These are phyloP conservation scores for Linum trigynum DNA, from an alignment of 345 rosid species.

Conservation along the genomic window DNA sequence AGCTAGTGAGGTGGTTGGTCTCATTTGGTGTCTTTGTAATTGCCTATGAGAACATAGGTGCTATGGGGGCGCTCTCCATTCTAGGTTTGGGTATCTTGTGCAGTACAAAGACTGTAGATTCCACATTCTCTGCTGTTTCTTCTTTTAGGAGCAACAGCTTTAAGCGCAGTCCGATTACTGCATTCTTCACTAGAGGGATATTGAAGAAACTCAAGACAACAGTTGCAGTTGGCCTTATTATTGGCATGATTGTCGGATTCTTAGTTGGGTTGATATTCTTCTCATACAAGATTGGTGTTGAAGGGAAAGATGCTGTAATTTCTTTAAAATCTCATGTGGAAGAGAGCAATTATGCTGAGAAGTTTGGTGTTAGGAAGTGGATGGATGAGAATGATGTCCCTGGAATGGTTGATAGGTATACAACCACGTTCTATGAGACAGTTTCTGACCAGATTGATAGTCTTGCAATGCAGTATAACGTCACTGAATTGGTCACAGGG, in stretches of 20 bases:
- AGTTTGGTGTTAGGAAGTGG: conserved; percentile 10
- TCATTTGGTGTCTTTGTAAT: conserved; percentile 73
- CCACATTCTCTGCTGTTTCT: conserved; percentile 60
- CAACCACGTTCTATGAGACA: conserved; percentile 12
- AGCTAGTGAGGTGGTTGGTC: conserved; percentile 58
- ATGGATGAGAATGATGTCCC: conserved; percentile 15
- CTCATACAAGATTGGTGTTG: conserved; percentile 88
- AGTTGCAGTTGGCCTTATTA: conserved; percentile 78
- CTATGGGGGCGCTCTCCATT: conserved; percentile 52
- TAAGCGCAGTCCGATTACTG: conserved; percentile 40
- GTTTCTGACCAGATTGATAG: conserved; percentile 6
- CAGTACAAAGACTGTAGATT: conserved; percentile 51
- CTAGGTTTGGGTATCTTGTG: conserved; percentile 58
- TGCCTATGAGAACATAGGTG: conserved; percentile 68
- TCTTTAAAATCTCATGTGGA: conserved; percentile 10
- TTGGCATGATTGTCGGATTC: conserved; percentile 65
- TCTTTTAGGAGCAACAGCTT: conserved; percentile 62
- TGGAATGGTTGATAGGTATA: conserved; percentile 4
- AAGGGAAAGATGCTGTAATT: conserved; percentile 28
- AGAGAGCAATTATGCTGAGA: conserved; percentile 14
- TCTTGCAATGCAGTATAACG: conserved; percentile 11
- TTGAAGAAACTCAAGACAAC: conserved; percentile 63
- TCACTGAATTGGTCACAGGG: conserved; percentile 16
- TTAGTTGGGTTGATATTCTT: conserved; percentile 62
- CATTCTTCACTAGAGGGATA: conserved; percentile 71